Percentiles rank a stretch among this genome's conserved stretches.
Conservation (phyloP, 208 protist species). For the Trypanosoma platydactyli region DNA sequence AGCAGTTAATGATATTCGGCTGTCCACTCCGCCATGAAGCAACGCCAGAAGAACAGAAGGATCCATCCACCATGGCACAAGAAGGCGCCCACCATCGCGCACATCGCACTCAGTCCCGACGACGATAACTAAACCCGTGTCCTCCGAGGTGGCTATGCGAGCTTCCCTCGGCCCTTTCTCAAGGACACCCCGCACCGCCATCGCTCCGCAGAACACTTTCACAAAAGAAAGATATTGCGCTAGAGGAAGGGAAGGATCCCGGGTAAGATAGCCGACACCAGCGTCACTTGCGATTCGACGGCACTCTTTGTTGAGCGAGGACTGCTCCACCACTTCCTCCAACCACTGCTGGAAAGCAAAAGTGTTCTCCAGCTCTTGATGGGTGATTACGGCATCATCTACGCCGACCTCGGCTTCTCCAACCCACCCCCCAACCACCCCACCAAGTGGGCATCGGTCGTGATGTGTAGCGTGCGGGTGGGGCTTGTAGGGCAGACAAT, state of each 20-base stretch:
- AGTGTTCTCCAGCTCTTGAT: slow-evolving; percentile 36
- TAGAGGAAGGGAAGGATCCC: slow-evolving; percentile 68
- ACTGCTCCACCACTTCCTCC: slow-evolving; percentile 81
- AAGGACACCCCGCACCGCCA: slow-evolving; percentile 54
- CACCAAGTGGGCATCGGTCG: slow-evolving; percentile 12
- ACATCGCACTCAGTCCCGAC: slow-evolving; percentile 74
- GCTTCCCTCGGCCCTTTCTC: slow-evolving; percentile 18
- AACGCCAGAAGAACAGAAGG: slow-evolving; percentile 60
- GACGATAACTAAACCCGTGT: slow-evolving; percentile 59
- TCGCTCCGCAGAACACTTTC: slow-evolving; percentile 52
- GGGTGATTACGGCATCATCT: slow-evolving; percentile 64
- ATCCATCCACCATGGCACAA: slow-evolving; percentile 83
- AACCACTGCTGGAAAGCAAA: slow-evolving; percentile 61
- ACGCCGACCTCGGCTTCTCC: slow-evolving; percentile 41
- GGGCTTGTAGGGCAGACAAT: slow-evolving; percentile 64
- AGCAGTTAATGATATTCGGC: slow-evolving; percentile 2
- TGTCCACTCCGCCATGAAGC: slow-evolving; percentile 24
- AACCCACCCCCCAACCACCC: slow-evolving; percentile 52
- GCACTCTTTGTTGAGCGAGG: slow-evolving; percentile 58
- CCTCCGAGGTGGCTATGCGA: slow-evolving; percentile 28
- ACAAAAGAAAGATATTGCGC: slow-evolving; percentile 78
- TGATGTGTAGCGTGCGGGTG: slow-evolving; percentile 18
- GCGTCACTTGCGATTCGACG: slow-evolving; percentile 42
- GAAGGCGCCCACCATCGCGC: slow-evolving; percentile 69
- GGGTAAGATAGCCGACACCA: slow-evolving; percentile 69